Evolutionary conservation across 2,329 filamentous ascomycete genomes (phyloP), one percentile per base, ranked within the genome.

Genomic region (Saccharata proteae): DNA sequence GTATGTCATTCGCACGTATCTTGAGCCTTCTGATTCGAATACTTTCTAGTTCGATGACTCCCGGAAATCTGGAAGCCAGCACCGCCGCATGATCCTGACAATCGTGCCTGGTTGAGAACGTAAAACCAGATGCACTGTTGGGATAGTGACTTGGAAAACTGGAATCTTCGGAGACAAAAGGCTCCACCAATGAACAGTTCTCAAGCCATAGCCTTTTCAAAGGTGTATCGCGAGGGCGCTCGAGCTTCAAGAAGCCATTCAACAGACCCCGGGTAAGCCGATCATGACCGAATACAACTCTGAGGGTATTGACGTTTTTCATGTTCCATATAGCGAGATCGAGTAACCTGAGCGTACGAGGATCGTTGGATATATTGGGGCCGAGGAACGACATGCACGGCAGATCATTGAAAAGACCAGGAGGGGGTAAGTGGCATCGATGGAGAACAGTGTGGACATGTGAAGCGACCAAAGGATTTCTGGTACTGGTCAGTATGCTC

Each of bases 171-270:
- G n/a, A n/a, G n/a, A n/a, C n/a, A n/a, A n/a, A n/a, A n/a, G 38
- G 35, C 9, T 40, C 30, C 2, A 48, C 44, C 24, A 61, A 41
- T 11, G 51, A 53, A 35, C 57, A 60, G 31, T 54, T 61, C 32
- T 65, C 62, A 4, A 65, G 44, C 62, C 62, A 65, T 4, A 65
- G 48, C 30, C 47, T 55, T 8, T 54, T 48, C 10, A 64, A 36
- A 3, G 50, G 49, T 6, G 45, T 39, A 12, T 38, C 39, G 2
- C 46, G 45, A 8, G 44, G 38, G 12, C 54, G 40, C 3, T 33
- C 14, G 10, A 43, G 42, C 25, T 58, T 48, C 16, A 65, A 50
- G 37, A 64, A 55, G 16, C 54, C 54, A 3, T 52, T 39, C 6
- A 65, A 24, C 8, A 65, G 44, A 4, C 43, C 50, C 16, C 52